A percentile compares a stretch with the other conserved stretches of the same genome.
phyloP scores from a whole-genome alignment of 1,284 basidiomycete species.

The Pseudozyma pruni region DNA sequence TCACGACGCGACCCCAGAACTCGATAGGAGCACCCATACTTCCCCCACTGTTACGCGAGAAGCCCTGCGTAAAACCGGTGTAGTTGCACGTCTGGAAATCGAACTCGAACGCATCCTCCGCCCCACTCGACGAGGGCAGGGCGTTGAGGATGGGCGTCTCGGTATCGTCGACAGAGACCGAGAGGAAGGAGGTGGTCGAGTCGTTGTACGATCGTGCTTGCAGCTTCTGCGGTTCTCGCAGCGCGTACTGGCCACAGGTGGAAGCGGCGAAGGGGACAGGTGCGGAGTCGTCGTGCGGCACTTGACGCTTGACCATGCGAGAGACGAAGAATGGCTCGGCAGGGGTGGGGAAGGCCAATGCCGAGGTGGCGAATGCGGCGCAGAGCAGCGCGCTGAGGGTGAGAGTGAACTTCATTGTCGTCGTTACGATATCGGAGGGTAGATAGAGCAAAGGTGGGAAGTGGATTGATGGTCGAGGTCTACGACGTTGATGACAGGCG shows the following conservation, averaged over 20 bases:
- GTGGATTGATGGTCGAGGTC: background rate
- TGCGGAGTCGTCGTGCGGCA: conserved; percentile 1
- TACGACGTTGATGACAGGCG: background rate
- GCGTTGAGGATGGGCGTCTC: background rate
- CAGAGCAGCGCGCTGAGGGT: conserved; percentile 11
- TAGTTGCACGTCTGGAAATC: conserved; percentile 37
- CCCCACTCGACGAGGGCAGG: background rate
- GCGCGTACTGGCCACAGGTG: conserved; percentile 19
- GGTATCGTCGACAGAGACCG: background rate
- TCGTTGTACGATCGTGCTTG: conserved; percentile 24
- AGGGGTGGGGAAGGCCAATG: conserved; percentile 14
- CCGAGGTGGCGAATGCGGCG: conserved; percentile 11
- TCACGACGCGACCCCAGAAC: conserved; percentile 34
- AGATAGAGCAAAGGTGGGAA: background rate
- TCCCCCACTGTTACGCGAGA: conserved; percentile 24
- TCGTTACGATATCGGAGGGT: background rate
- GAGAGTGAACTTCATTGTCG: conserved; percentile 22
- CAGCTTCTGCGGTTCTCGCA: conserved; percentile 20
- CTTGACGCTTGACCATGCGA: conserved; percentile 21
- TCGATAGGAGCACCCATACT: conserved; percentile 40
- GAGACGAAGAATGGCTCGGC: conserved; percentile 26
- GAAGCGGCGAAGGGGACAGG: background rate
- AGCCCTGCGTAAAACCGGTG: conserved; percentile 31
- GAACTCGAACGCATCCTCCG: conserved; percentile 6
- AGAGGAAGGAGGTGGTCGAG: conserved; percentile 9